Evolutionary conservation across 371 early-diverging fungal genomes (phyloP), one percentile per base, ranked within the genome.

Genomic region (Funneliformis caledonium): DNA sequence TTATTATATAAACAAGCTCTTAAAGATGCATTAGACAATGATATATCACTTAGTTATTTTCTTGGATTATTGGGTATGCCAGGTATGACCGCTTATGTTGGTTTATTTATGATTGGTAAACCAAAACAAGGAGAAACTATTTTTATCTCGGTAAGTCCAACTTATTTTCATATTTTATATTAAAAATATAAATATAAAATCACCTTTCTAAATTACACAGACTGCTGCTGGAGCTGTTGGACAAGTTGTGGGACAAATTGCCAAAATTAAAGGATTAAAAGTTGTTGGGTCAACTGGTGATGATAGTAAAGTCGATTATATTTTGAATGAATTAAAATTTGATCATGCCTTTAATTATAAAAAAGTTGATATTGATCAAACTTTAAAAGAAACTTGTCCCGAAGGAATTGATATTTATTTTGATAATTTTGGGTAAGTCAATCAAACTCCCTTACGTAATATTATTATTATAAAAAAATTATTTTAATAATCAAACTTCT

Each of bases 331-430:
- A 50, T 82, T 92, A 14, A 89, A 89, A n/a, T 87, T 91, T 75
- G 92, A 93, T 84, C 91, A 83, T 9, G 94, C 90, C 5, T 89
- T 95, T 86, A 94, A 94, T 87, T 94, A 94, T 89, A 91, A 91
- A 82, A 89, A 85, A 0, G 9, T 33, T 47, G 64, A 76, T 45
- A 33, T 43, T 19, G 37, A 19, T 43, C 37, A 84, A 16, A 84
- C 83, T 64, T 67, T 84, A 84, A 80, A 86, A 85, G 82, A 85
- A 68, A 83, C 82, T 9, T 89, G 89, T 45, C 92, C 92, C 12
- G 88, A 90, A 62, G 90, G 91, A 72, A 91, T 94, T 78, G 92
- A 94, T 80, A 88, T 91, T 81, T 92, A 88, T 87, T 94, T 88
- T 83, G 93, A 93, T 78, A 90, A 91, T 80, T 92, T 93, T 48